Conservation (phyloP, 192 early-diverging fungal genomes). For the Cladochytrium replicatum region DNA sequence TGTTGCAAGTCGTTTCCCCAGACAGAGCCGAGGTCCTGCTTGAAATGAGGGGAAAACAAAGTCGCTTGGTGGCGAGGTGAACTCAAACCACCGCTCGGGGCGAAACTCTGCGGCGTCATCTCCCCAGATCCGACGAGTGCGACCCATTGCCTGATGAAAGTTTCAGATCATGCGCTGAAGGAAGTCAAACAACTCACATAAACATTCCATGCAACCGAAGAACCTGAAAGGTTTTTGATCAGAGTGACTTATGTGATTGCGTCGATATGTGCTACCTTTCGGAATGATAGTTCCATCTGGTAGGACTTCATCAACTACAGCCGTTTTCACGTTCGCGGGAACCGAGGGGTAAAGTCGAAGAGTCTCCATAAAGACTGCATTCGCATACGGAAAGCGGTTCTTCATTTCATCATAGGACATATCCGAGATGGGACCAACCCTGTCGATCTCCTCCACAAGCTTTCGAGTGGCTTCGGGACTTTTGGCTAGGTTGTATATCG, state of each 20-base stretch:
- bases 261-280: slow-evolving; percentile 38
- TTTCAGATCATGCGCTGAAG: too few species aligned
- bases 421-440: too few species aligned
- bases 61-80: slow-evolving; percentile 9
- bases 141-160: slow-evolving; percentile 38
- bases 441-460: slow-evolving; percentile 21
- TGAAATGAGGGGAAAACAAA: slow-evolving; percentile 31
- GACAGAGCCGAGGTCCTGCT: slow-evolving; percentile 30
- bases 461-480: slow-evolving; percentile 17
- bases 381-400: too few species aligned
- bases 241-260: too few species aligned
- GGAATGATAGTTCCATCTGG: slow-evolving; percentile 48
- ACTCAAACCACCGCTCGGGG: slow-evolving; percentile 56
- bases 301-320: slow-evolving; percentile 43
- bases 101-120: slow-evolving; percentile 46
- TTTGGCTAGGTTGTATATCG: slow-evolving; percentile 31
- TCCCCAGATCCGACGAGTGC: slow-evolving; percentile 51
- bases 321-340: slow-evolving; percentile 44
- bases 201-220: too few species aligned
- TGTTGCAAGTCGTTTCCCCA: slow-evolving; percentile 26
- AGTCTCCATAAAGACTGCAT: slow-evolving; percentile 46
- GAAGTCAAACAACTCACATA: too few species aligned
- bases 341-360: slow-evolving; percentile 61
- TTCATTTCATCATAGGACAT: too few species aligned
- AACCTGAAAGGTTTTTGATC: too few species aligned